Percentiles rank a stretch among this genome's conserved stretches.
phyloP scores from a whole-genome alignment of 345 rosid genomes.

The Populus alba region DNA sequence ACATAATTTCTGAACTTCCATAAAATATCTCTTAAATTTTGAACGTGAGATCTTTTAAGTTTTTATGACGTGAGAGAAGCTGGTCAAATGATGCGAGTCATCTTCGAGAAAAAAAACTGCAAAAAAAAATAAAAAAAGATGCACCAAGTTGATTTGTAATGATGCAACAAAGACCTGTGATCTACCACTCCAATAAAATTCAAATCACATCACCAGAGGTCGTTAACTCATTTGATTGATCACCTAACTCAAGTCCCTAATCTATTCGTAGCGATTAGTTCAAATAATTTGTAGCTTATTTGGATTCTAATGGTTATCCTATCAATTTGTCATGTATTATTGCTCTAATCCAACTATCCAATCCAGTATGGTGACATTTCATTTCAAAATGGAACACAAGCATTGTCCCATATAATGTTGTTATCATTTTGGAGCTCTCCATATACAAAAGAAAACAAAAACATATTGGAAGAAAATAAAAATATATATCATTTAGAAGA shows the following conservation, averaged over 20 bases:
- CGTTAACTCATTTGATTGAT: conserved; percentile 6
- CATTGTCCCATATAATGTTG: not conserved
- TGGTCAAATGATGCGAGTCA: not conserved
- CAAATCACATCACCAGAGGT: not conserved
- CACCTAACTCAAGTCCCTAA: not conserved
- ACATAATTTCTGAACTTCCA: not conserved
- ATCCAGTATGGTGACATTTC: not conserved
- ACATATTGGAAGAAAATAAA: too few species aligned
- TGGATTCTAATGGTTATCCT: not conserved
- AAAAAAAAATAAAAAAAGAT: not conserved
- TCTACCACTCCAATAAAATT: not conserved
- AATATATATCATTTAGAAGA: too few species aligned
- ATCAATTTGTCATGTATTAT: not conserved
- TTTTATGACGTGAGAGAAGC: not conserved
- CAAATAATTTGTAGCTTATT: not conserved
- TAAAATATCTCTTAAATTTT: not conserved
- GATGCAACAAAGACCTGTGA: not conserved
- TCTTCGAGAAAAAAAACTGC: not conserved
- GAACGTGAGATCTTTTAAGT: not conserved
- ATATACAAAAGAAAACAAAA: too few species aligned
- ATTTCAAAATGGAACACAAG: not conserved
- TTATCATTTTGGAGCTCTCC: too few species aligned
- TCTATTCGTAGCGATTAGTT: not conserved
- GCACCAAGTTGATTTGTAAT: not conserved
- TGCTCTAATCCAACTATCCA: not conserved